Base-by-base conservation (phyloP, 225 moss, liverwort and hornwort genomes). In the Physcomitrium patens region DNA sequence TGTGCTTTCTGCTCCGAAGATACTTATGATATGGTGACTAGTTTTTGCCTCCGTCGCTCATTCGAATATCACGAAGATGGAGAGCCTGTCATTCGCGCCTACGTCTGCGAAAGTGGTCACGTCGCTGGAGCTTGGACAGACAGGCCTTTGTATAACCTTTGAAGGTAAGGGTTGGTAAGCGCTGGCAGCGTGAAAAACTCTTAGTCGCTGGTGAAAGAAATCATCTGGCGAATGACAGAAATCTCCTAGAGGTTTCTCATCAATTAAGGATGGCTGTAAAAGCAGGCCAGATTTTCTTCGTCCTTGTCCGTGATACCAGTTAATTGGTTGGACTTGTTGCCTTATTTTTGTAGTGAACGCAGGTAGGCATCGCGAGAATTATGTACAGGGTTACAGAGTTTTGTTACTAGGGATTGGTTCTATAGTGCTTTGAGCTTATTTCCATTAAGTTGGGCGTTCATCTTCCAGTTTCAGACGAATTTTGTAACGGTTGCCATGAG, bases 81-180 rank as follows among this genome's bases (percentile, higher is more conserved):
- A 27, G 94, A 94, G 80, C 91, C 90, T 31, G 90, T 91, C 10
- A 82, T 94, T 60, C 90, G 86, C 60, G 91, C 94, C 61, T 90
- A 81, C 60, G 91, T 94, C 22, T 94, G 91, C 61, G 88, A 87
- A 46, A 88, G 74, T 20, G 91, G 91, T 52, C 94, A 94, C 73
- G 90, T 94, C 28, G 80, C 81, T 52, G 90, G 91, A 41, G 91
- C 90, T 50, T 94, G 91, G 94, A 94, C 90, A 51, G 90, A 94
- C 79, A 81, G 88, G 15, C 94, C 91, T 28, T 46, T 87, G 67
- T 87, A 87, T 67, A 84, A 86, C 64, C 63, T 82, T 51, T 86
- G 67, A 85, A 10, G 47, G 53, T 22, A 13, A 19, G 14, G 28
- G 48, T 47, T 53, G 5, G 8, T 22, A 17, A 58, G 11, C 4